Base-by-base conservation (phyloP, 2,329 filamentous ascomycete genomes). In the Nothomitra cinnamomea region DNA sequence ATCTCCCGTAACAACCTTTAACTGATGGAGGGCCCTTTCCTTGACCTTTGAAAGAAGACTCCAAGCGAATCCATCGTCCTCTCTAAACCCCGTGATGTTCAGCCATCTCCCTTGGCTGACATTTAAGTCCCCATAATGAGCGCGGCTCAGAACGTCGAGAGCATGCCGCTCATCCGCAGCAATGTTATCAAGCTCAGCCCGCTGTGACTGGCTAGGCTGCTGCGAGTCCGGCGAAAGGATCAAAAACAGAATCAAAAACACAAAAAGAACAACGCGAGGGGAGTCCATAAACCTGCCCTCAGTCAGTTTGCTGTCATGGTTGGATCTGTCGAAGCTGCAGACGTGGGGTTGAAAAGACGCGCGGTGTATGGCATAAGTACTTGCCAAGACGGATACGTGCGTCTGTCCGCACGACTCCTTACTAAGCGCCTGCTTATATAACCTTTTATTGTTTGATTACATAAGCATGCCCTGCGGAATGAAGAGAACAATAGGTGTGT, bases 31-130 rank as follows among this genome's bases (percentile, higher is more conserved):
- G 53, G 81, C 85, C 58, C 77, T 76, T 56, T 80, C 69, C 63
- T 78, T 80, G 55, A 89, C 87, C 1, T 71, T 68, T 0, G 72
- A 71, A 21, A 95, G 70, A 55, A 87, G 74, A 35, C 82, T 76
- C 89, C 89, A 95, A 1, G 79, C 82, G 65, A 85, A 87, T 3
- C 77, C 79, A 67, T 94, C 85, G 19, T 80, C 75, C 48, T 79
- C 70, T 50, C 84, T 77, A 57, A 94, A 81, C 1, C 90, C 90
- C 1, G 85, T 85, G 52, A 95, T 70, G 60, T 87, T 87, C 56
- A 88, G 67, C 73, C 70, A 77, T 58, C 64, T 69, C 56, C 70
- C 63, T 8, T 67, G 62, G 28, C 56, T 57, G 19, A 69, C 64
- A 60, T 72, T 65, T 40, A 80, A 72, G 53, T 76, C 72, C 36